A percentile compares a stretch with the other conserved stretches of the same genome.
phyloP scores from a whole-genome alignment of 805 yeast genomes.

The Barnettozyma sucrosica region DNA sequence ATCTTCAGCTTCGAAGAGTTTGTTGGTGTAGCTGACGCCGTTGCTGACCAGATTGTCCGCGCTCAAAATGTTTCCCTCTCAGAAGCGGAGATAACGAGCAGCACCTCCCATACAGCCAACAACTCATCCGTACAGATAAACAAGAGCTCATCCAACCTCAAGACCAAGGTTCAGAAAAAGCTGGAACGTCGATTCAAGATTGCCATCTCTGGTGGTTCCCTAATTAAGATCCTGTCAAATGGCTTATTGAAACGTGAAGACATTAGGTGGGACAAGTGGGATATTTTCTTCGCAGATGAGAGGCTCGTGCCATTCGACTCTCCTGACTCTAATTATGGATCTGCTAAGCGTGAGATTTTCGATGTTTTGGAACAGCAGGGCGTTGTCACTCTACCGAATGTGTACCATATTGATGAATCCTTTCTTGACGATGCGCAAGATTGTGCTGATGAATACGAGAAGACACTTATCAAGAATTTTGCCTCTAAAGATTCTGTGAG shows the following conservation, averaged over 20 bases:
- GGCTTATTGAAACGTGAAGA: constrained; percentile 74
- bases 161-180: constrained; percentile 28
- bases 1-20: constrained; percentile 90
- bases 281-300: constrained; percentile 93
- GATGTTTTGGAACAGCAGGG: constrained; percentile 46
- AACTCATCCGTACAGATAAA: constrained; percentile 3
- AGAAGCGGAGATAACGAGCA: constrained; percentile 4
- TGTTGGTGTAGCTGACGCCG: constrained; percentile 90
- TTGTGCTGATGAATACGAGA: constrained; percentile 91
- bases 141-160: constrained; percentile 14
- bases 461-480: constrained; percentile 77
- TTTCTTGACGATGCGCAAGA: constrained; percentile 78
- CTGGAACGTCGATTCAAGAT: constrained; percentile 67
- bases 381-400: constrained; percentile 47
- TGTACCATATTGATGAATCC: constrained; percentile 77
- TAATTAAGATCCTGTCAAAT: constrained; percentile 78
- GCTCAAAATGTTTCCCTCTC: constrained; percentile 63
- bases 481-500: constrained; percentile 96
- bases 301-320: constrained; percentile 84
- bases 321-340: constrained; percentile 85
- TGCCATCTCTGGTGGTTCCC: constrained; percentile 90
- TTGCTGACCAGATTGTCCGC: constrained; percentile 87
- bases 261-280: constrained; percentile 92
- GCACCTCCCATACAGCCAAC: constrained; percentile 10
- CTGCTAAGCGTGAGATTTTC: constrained; percentile 73